Percentiles rank a stretch among this genome's conserved stretches.
Conservation (phyloP, 495 filamentous ascomycete species). For the Penicillium paxilli region DNA sequence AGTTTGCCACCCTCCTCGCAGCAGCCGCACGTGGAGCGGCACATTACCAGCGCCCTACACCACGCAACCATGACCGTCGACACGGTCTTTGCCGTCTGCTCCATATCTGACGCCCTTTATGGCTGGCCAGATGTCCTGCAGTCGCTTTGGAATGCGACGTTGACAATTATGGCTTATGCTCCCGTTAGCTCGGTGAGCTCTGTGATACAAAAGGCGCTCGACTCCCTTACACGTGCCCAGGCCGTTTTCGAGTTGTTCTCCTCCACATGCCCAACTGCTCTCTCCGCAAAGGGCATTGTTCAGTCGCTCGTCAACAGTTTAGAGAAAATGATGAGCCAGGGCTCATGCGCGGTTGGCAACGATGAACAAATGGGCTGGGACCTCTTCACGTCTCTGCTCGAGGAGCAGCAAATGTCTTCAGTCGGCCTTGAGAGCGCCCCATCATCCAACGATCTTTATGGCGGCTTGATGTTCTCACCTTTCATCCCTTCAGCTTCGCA, state of each 20-base stretch:
- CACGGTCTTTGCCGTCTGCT: conserved; percentile 1
- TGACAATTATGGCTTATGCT: conserved; percentile 3
- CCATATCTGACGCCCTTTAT: conserved; percentile 2
- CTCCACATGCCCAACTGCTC: not conserved
- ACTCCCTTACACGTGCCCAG: conserved; percentile 3
- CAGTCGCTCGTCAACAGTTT: not conserved
- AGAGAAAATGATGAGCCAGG: not conserved
- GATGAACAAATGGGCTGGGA: not conserved
- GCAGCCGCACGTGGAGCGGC: conserved; percentile 1
- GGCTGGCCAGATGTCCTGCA: conserved; percentile 5
- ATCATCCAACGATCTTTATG: not conserved
- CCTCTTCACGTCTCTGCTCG: not conserved
- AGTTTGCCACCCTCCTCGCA: not conserved
- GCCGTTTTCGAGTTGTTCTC: conserved; percentile 3
- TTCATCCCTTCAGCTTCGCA: not conserved
- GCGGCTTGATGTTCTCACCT: not conserved
- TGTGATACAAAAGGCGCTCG: not conserved
- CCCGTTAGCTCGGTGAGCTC: not conserved
- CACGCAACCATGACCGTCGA: conserved; percentile 3
- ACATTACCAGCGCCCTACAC: conserved; percentile 1
- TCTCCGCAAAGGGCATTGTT: not conserved
- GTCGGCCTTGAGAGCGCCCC: not conserved
- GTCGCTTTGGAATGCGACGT: conserved; percentile 5
- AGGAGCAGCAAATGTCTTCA: not conserved
- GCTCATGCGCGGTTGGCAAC: not conserved